Conservation (phyloP, 192 early-diverging fungal species). For the Lunasporangiospora selenospora region DNA sequence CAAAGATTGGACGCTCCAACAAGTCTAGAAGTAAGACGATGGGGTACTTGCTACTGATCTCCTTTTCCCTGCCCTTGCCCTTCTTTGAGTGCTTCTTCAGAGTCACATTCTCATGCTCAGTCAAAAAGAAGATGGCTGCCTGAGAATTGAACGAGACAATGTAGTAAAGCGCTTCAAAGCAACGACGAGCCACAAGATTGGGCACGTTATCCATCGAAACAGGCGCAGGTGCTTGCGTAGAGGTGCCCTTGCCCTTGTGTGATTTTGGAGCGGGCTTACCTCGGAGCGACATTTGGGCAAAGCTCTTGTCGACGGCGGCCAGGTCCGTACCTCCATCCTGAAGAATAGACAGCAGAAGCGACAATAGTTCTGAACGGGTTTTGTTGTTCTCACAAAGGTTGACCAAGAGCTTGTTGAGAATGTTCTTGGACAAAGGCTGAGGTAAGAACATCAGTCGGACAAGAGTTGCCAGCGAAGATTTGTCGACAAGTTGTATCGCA, state of each 20-base stretch:
- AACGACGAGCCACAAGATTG: constrained; percentile 89
- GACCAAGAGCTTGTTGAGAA: constrained; percentile 72
- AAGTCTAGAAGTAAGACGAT: constrained; percentile 85
- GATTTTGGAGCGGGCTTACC: constrained; percentile 57
- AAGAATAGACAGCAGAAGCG: constrained; percentile 85
- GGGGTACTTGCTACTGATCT: constrained; percentile 60
- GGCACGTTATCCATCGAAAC: constrained; percentile 72
- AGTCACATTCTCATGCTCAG: constrained; percentile 68
- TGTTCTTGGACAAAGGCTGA: constrained; percentile 70
- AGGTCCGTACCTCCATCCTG: constrained; percentile 82
- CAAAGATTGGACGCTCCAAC: constrained; percentile 83
- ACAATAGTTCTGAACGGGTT: constrained; percentile 83
- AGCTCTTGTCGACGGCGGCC: constrained; percentile 76
- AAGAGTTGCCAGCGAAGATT: constrained; percentile 79
- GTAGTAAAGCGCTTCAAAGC: constrained; percentile 82
- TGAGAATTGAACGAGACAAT: constrained; percentile 82
- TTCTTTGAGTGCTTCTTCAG: constrained; percentile 62
- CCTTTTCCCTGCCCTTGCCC: constrained; percentile 72
- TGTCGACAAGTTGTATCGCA: constrained; percentile 84
- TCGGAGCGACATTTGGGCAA: constrained; percentile 75
- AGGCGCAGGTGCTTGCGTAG: constrained; percentile 11
- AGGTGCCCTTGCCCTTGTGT: constrained; percentile 23
- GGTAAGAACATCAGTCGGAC: constrained; percentile 89
- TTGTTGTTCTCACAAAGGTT: constrained; percentile 92
- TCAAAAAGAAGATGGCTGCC: constrained; percentile 80